These are phyloP conservation scores for Russula earlei DNA, from an alignment of 768 basidiomycete species.

Conservation along the genomic window DNA sequence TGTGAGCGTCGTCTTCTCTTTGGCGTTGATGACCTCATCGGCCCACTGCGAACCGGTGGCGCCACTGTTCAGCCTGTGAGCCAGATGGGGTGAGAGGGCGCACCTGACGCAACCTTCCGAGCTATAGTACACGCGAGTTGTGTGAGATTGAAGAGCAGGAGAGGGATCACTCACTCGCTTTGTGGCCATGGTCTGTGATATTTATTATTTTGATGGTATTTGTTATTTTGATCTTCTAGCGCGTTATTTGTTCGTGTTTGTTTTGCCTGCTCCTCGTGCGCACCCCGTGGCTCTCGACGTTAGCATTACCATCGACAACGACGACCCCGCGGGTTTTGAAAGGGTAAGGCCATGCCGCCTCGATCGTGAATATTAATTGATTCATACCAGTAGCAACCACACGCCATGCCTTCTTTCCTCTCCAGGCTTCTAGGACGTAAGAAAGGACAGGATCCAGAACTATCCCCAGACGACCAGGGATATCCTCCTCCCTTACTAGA, in stretches of 20 bases:
- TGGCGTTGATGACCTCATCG: slow-evolving; percentile 77
- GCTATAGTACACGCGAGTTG: slow-evolving; percentile 33
- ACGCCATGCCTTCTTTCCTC: slow-evolving; percentile 52
- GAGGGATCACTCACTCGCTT: slow-evolving; percentile 8
- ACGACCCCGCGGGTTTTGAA: background rate
- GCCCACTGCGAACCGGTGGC: slow-evolving; percentile 52
- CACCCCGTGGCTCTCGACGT: background rate
- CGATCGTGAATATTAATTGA: slow-evolving; percentile 8
- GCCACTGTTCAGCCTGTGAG: background rate
- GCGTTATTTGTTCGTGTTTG: slow-evolving; percentile 15
- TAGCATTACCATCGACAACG: background rate
- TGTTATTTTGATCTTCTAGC: background rate
- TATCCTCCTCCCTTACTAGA: slow-evolving; percentile 47
- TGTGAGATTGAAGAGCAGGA: background rate
- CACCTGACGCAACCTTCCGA: slow-evolving; percentile 74
- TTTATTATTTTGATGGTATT: background rate
- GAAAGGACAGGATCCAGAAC: slow-evolving; percentile 45
- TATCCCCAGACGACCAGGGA: slow-evolving; percentile 30
- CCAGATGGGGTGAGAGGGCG: slow-evolving; percentile 18
- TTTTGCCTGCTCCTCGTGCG: background rate
- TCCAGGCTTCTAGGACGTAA: slow-evolving; percentile 72
- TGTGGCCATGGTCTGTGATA: slow-evolving; percentile 9
- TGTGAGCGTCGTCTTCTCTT: slow-evolving; percentile 69
- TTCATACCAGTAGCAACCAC: slow-evolving; percentile 4
- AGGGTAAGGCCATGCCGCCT: too few relatives aligned